Base-by-base conservation (phyloP, 805 yeast species). In the Hanseniaspora taiwanica region DNA sequence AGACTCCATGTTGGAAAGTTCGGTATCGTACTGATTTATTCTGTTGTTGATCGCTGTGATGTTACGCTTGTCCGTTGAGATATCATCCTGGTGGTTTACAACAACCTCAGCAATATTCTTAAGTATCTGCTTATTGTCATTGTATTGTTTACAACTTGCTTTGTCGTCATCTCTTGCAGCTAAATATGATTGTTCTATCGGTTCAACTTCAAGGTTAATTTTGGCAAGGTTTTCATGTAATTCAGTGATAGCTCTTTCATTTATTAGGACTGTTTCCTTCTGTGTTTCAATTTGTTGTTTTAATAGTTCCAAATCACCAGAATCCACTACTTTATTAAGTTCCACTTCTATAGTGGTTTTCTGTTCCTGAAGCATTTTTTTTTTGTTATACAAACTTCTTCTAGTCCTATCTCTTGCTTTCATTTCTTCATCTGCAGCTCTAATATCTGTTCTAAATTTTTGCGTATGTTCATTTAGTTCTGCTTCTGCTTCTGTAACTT, bases 361-460 rank as follows among this genome's bases (percentile, higher is more conserved):
- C 42, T 50, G 21, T 40, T 51, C 16, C 48, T 44, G 18, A 47
- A 51, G 37, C 61, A 52, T 44, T 59, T 63, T 14, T 52, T 13
- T 49, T 21, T 33, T 43, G 36, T 12, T 49, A 32, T 54, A 52
- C 44, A 50, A 46, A 7, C 47, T 61, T 16, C 52, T 58, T 23
- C 54, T 57, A 42, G 65, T 64, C 10, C 56, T 58, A 18, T 57
- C 48, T 17, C 65, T 55, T 2, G 59, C 45, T 17, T 56, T 57
- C 21, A 60, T 50, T 47, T 49, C 54, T 1, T 29, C 17, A 3
- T 18, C 38, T 18, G 51, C 55, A 24, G 49, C 48, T 33, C 9
- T 18, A 18, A 18, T 18, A 18, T 45, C 35, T 1, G 33, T 20
- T 9, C 38, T n/a, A 2, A 24, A 21, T 0, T 36, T 35, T 12